phyloP scores from a whole-genome alignment of 139 green algal genomes.

The Closterium sp. region DNA sequence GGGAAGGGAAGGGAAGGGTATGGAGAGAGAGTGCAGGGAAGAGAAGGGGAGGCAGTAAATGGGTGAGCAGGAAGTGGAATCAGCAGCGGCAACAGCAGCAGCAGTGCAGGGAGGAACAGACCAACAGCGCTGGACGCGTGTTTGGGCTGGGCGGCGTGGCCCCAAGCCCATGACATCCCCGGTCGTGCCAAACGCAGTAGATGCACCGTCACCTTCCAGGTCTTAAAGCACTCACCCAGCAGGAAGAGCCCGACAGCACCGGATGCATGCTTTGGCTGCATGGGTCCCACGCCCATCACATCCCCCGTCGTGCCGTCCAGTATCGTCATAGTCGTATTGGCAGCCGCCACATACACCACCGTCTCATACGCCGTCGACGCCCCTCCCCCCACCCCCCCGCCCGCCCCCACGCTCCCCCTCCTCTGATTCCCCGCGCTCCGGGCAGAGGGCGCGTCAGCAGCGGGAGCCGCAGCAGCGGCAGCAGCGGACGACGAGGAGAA shows the following conservation, averaged over 20 bases:
- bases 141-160: background rate
- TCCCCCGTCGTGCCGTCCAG: background rate
- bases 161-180: background rate
- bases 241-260: background rate
- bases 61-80: too few relatives aligned
- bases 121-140: background rate
- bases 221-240: background rate
- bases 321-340: background rate
- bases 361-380: background rate
- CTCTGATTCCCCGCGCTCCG: background rate
- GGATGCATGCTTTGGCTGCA: background rate
- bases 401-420: background rate
- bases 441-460: background rate
- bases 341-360: constrained; percentile 2
- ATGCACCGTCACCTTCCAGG: too few relatives aligned
- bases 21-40: too few relatives aligned
- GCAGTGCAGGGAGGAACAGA: background rate
- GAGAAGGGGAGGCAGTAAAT: too few relatives aligned
- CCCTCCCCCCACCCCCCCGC: background rate
- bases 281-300: background rate
- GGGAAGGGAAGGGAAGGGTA: background rate
- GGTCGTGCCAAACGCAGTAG: background rate
- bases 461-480: background rate
- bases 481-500: background rate
- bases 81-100: too few relatives aligned